Evolutionary conservation across 2,329 filamentous ascomycete species (phyloP).

Genomic region (Cladosporium austrohemisphaericum): DNA sequence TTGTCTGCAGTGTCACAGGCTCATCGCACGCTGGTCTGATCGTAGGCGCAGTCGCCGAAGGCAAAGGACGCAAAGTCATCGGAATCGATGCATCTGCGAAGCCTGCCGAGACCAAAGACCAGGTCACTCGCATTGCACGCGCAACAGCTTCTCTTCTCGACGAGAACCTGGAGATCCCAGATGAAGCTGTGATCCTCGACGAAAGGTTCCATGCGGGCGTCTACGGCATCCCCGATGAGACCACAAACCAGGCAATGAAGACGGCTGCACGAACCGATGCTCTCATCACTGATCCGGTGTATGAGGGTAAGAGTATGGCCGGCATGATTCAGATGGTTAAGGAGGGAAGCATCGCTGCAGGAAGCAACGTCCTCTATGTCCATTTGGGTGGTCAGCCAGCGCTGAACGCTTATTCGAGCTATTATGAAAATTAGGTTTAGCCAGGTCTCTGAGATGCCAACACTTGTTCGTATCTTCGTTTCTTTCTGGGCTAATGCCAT

Average conservation of each 20-base stretch:
- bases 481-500: no score
- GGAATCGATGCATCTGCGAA: constrained; percentile 65
- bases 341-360: constrained; percentile 57
- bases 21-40: constrained; percentile 69
- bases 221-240: constrained; percentile 64
- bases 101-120: constrained; percentile 58
- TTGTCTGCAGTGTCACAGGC: constrained; percentile 67
- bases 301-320: constrained; percentile 71
- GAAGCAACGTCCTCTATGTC: constrained; percentile 65
- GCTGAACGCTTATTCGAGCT: constrained; percentile 58
- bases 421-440: constrained; percentile 21
- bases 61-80: constrained; percentile 53
- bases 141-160: constrained; percentile 62
- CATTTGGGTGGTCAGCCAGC: constrained; percentile 69
- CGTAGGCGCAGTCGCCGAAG: constrained; percentile 60
- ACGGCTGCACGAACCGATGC: constrained; percentile 66
- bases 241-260: constrained; percentile 64
- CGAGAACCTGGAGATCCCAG: constrained; percentile 57
- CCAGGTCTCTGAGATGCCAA: not conserved
- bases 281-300: constrained; percentile 72
- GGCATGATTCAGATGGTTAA: constrained; percentile 67
- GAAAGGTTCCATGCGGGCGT: constrained; percentile 62
- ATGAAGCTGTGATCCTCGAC: constrained; percentile 60
- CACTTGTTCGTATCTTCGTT: not conserved
- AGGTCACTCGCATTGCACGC: constrained; percentile 64